A percentile compares a stretch with the other conserved stretches of the same genome.
Evolutionary conservation across 179 eudicot genomes (phyloP).

Genomic region (Patellifolia procumbens): DNA sequence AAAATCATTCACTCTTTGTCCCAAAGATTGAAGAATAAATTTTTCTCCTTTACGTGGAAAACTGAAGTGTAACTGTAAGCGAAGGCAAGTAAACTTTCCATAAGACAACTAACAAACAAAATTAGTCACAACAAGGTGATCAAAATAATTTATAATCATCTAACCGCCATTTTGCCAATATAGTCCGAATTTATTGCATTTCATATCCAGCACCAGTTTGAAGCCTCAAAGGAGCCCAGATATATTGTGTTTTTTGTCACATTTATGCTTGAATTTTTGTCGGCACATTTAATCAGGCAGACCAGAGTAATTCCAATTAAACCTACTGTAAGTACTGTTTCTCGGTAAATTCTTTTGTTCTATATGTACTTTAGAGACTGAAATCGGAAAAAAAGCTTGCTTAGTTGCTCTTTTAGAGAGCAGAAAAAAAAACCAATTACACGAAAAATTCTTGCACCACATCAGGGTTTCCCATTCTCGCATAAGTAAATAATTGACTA

Average conservation of each 20-base stretch:
- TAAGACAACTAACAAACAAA: too few relatives aligned
- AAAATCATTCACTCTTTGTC: too few relatives aligned
- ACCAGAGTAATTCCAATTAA: background rate
- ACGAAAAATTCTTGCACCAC: too few relatives aligned
- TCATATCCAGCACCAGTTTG: background rate
- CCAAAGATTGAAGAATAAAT: too few relatives aligned
- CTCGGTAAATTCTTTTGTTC: background rate
- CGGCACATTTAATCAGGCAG: background rate
- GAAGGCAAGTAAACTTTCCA: too few relatives aligned
- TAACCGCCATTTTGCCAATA: too few relatives aligned
- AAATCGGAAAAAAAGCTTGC: background rate
- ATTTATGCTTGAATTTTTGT: background rate
- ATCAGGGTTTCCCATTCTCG: background rate
- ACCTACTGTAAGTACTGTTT: background rate
- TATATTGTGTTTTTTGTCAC: background rate
- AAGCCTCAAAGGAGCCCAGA: background rate
- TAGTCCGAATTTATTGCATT: too few relatives aligned
- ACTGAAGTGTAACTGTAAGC: too few relatives aligned
- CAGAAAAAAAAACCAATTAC: background rate
- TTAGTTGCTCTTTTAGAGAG: background rate
- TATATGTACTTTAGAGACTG: background rate
- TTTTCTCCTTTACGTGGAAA: too few relatives aligned
- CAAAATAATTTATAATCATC: too few relatives aligned
- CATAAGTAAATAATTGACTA: background rate
- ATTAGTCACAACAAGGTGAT: too few relatives aligned